These are phyloP conservation scores for Kluyveromyces aestuarii DNA, from an alignment of 805 yeast genomes.

Conservation along the genomic window DNA sequence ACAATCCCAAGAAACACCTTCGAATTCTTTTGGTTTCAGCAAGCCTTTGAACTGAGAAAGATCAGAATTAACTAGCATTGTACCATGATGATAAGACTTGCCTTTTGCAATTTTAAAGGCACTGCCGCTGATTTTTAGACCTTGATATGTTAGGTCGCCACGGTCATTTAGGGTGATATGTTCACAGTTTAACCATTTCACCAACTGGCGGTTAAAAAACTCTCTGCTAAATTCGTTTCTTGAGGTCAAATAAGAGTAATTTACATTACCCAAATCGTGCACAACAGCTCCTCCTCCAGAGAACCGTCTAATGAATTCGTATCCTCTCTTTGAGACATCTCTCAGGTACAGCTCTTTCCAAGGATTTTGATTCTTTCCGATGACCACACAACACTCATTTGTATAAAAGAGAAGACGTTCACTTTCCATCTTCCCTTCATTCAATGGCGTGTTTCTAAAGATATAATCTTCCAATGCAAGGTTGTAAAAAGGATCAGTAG, in stretches of 20 bases:
- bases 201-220: slow-evolving; percentile 42
- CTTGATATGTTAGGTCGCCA: slow-evolving; percentile 63
- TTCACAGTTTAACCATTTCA: slow-evolving; percentile 21
- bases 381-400: slow-evolving; percentile 79
- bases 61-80: slow-evolving; percentile 72
- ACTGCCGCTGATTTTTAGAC: slow-evolving; percentile 76
- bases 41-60: slow-evolving; percentile 51
- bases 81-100: slow-evolving; percentile 88
- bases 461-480: slow-evolving; percentile 76
- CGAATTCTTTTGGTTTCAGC: slow-evolving; percentile 38
- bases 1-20: slow-evolving; percentile 37
- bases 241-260: slow-evolving; percentile 72
- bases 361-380: slow-evolving; percentile 95
- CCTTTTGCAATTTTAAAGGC: slow-evolving; percentile 82
- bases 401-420: slow-evolving; percentile 62
- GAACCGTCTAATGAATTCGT: slow-evolving; percentile 67
- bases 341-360: slow-evolving; percentile 76
- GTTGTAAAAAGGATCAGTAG: slow-evolving; percentile 62
- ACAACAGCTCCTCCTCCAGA: slow-evolving; percentile 98
- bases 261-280: slow-evolving; percentile 84
- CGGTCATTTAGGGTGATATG: slow-evolving; percentile 52
- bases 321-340: slow-evolving; percentile 36
- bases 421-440: slow-evolving; percentile 22
- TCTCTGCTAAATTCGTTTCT: slow-evolving; percentile 55
- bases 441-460: slow-evolving; percentile 51